Evolutionary conservation across 2,329 filamentous ascomycete species (phyloP).

Genomic region (Ceratocystis alfenasii): DNA sequence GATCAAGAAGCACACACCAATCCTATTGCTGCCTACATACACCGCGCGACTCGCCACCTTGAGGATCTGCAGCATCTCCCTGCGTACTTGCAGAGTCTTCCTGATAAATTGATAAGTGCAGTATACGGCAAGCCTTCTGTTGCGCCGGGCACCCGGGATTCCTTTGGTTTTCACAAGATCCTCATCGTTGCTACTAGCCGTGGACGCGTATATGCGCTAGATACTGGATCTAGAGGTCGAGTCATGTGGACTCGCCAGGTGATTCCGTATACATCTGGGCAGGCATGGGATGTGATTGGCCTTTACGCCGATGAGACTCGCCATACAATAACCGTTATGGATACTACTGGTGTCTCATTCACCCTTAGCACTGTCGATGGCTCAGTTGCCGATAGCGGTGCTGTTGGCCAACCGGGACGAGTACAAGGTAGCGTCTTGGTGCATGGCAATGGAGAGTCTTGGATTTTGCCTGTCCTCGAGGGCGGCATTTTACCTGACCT

Average conservation of each 20-base stretch:
- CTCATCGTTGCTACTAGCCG: constrained; percentile 67
- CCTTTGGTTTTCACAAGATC: constrained; percentile 81
- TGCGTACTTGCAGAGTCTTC: constrained; percentile 57
- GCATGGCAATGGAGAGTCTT: constrained; percentile 40
- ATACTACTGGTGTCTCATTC: constrained; percentile 49
- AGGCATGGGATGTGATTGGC: constrained; percentile 54
- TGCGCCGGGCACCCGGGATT: constrained; percentile 45
- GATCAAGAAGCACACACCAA: constrained; percentile 80
- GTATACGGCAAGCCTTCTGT: constrained; percentile 43
- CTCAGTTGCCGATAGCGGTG: constrained; percentile 35
- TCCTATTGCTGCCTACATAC: constrained; percentile 68
- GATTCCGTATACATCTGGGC: constrained; percentile 42
- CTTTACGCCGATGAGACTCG: constrained; percentile 50
- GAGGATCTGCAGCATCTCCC: constrained; percentile 68
- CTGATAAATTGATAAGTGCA: constrained; percentile 53
- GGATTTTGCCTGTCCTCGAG: constrained; percentile 42
- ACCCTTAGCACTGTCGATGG: constrained; percentile 44
- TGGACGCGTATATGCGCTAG: constrained; percentile 68
- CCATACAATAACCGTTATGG: constrained; percentile 46
- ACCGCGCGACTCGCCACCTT: constrained; percentile 72
- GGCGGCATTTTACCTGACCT: constrained; percentile 40
- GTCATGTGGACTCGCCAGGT: constrained; percentile 65
- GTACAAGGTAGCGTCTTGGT: constrained; percentile 38
- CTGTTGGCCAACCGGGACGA: constrained; percentile 32
- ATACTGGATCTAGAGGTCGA: constrained; percentile 60